A percentile compares a stretch with the other conserved stretches of the same genome.
phyloP scores from a whole-genome alignment of 2,329 filamentous ascomycete species.

The Hymenoscyphus albidus region DNA sequence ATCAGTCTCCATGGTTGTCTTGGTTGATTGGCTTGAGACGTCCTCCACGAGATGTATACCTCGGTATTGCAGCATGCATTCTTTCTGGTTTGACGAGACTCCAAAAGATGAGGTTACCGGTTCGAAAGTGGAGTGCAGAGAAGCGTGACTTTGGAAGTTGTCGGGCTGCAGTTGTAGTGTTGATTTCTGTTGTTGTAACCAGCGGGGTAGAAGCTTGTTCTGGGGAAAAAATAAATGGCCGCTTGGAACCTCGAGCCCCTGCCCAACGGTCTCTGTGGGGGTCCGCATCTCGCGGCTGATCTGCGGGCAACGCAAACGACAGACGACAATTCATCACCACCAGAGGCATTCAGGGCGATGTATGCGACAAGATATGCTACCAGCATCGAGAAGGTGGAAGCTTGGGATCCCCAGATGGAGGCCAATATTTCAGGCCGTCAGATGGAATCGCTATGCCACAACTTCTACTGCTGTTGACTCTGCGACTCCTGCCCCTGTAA shows the following conservation, averaged over 20 bases:
- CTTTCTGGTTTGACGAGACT: neutral
- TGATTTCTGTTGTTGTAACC: neutral
- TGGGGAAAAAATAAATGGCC: neutral
- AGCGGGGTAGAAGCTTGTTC: neutral
- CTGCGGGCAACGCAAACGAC: too few species aligned
- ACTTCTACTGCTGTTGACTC: constrained; percentile 7
- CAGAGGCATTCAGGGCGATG: constrained; percentile 1
- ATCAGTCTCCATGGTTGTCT: constrained; percentile 1
- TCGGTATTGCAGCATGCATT: constrained; percentile 11
- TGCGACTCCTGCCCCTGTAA: constrained; percentile 11
- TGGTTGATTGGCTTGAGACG: neutral
- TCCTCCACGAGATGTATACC: constrained; percentile 13
- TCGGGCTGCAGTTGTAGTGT: too few species aligned
- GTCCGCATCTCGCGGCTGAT: neutral
- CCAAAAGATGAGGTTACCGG: neutral
- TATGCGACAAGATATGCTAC: constrained; percentile 28
- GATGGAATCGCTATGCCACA: constrained; percentile 19
- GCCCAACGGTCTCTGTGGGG: neutral
- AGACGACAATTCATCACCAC: constrained; percentile 9
- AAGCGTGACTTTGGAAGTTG: neutral
- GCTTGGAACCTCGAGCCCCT: neutral
- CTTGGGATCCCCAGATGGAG: constrained; percentile 18
- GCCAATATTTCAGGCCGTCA: constrained; percentile 6
- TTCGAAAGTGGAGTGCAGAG: neutral
- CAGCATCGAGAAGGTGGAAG: constrained; percentile 31